Conservation (phyloP, 805 yeast species). For the Yarrowia alimentaria region DNA sequence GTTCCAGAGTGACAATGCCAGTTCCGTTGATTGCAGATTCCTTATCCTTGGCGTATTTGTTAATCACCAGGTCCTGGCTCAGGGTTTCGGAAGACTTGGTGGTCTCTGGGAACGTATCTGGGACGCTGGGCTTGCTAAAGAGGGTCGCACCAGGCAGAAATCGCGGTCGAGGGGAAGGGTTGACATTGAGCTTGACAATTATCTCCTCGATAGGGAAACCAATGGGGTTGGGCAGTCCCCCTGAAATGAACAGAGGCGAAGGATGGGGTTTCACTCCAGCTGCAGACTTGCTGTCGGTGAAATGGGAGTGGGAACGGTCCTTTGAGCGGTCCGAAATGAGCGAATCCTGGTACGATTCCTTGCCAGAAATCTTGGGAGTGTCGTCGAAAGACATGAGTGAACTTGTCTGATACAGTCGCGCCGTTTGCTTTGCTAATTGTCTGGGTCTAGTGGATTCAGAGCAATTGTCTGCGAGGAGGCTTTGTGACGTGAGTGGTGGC, state of each 20-base stretch:
- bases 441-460: no score
- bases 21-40: neutral
- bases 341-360: conserved; percentile 10
- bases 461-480: no score
- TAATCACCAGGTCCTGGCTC: conserved; percentile 14
- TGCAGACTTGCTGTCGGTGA: neutral
- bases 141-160: conserved; percentile 16
- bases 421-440: no score
- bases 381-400: neutral
- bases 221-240: conserved; percentile 17
- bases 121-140: neutral
- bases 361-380: neutral
- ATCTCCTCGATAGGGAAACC: conserved; percentile 11
- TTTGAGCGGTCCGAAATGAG: conserved; percentile 16
- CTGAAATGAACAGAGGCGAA: conserved; percentile 14
- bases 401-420: no score
- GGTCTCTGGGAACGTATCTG: conserved; percentile 15
- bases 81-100: neutral
- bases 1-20: conserved; percentile 14
- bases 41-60: conserved; percentile 1
- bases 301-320: conserved; percentile 5
- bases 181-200: neutral
- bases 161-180: conserved; percentile 8
- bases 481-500: no score
- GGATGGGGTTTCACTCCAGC: conserved; percentile 2